A percentile compares a stretch with the other conserved stretches of the same genome.
phyloP scores from a whole-genome alignment of 106 monocot genomes.

The Gastrodia elata region DNA sequence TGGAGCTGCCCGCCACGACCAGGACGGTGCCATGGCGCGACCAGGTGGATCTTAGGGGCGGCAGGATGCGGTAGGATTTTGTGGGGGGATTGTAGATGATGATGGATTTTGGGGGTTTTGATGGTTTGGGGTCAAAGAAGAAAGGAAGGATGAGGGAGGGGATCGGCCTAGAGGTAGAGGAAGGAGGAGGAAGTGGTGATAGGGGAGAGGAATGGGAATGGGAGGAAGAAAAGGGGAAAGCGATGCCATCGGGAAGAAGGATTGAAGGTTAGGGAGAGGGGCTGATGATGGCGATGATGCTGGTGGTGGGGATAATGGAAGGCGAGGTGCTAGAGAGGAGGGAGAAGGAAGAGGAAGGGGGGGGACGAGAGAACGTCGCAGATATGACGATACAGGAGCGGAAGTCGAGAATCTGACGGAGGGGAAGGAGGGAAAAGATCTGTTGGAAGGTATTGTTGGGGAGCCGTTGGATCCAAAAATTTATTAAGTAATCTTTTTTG shows the following conservation, averaged over 20 bases:
- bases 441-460: conserved; percentile 54
- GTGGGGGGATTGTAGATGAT: conserved; percentile 80
- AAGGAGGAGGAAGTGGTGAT: conserved; percentile 38
- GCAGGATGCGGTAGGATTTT: conserved; percentile 48
- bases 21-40: conserved; percentile 96
- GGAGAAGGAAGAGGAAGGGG: conserved; percentile 39
- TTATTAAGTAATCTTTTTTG: too few species aligned
- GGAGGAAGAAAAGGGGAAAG: conserved; percentile 33
- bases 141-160: too few species aligned
- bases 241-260: conserved; percentile 38
- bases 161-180: conserved; percentile 15
- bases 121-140: background rate
- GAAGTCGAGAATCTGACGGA: conserved; percentile 41
- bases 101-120: conserved; percentile 40
- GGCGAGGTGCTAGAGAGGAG: conserved; percentile 44
- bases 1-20: conserved; percentile 39
- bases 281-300: conserved; percentile 9
- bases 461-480: conserved; percentile 37
- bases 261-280: conserved; percentile 21
- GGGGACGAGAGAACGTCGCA: conserved; percentile 30
- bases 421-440: conserved; percentile 39
- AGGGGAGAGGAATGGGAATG: conserved; percentile 33
- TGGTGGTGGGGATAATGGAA: conserved; percentile 34
- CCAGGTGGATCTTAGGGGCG: conserved; percentile 94
- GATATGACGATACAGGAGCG: conserved; percentile 38